phyloP scores from a whole-genome alignment of 2,329 filamentous ascomycete species.

The Botryosphaeria dothidea region DNA sequence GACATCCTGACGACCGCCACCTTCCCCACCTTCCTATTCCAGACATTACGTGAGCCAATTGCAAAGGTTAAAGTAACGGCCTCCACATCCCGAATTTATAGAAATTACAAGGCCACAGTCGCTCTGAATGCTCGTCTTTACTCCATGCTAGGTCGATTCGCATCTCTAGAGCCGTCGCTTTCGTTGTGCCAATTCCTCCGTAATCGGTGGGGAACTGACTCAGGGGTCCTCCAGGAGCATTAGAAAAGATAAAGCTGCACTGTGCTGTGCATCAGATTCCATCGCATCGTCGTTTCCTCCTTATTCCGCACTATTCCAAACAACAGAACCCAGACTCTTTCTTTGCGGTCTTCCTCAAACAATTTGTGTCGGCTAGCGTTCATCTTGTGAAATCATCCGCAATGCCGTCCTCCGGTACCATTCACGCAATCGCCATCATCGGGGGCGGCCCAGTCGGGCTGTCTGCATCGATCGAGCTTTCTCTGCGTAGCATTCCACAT shows the following conservation, averaged over 20 bases:
- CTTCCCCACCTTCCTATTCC: not conserved
- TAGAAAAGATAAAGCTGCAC: no score
- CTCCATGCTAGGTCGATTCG: no score
- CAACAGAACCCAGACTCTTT: no score
- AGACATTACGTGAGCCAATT: not conserved
- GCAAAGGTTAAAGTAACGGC: not conserved
- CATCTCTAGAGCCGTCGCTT: no score
- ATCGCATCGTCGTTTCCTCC: not conserved
- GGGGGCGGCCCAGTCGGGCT: slow-evolving; percentile 27
- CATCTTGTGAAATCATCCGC: not conserved
- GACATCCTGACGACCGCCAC: not conserved
- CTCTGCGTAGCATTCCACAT: slow-evolving; percentile 29
- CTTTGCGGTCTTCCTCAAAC: no score
- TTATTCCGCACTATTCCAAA: no score
- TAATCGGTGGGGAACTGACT: not conserved
- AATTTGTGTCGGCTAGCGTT: no score
- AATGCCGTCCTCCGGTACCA: not conserved
- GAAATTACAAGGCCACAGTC: no score
- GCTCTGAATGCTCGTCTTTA: not conserved
- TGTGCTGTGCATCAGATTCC: no score
- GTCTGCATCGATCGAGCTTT: slow-evolving; percentile 33
- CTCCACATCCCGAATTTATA: no score
- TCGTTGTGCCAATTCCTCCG: not conserved
- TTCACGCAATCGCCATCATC: slow-evolving; percentile 27
- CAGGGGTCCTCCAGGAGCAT: no score